Conservation (phyloP, 352 stramenopile genomes). For the Phytophthora gonapodyides region DNA sequence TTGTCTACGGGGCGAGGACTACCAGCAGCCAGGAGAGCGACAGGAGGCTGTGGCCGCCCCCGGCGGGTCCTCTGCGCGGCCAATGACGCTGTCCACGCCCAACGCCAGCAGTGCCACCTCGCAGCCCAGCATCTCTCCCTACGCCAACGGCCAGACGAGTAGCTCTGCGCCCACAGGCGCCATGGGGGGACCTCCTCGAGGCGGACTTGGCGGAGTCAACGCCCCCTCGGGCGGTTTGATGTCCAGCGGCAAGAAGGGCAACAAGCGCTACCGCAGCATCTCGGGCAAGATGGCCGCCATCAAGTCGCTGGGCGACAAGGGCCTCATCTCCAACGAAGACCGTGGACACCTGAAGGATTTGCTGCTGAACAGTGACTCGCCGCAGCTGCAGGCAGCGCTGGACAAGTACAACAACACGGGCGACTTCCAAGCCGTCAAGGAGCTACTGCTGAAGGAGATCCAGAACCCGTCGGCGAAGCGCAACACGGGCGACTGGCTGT, state of each 20-base stretch:
- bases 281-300: slow-evolving; percentile 85
- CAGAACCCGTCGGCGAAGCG: slow-evolving; percentile 70
- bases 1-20: slow-evolving; percentile 72
- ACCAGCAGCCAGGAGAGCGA: slow-evolving; percentile 47
- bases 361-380: slow-evolving; percentile 79
- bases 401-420: slow-evolving; percentile 81
- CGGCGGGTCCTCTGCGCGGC: slow-evolving; percentile 15
- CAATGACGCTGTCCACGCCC: slow-evolving; percentile 29
- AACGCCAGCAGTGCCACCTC: slow-evolving; percentile 16
- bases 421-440: slow-evolving; percentile 75
- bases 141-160: slow-evolving; percentile 21
- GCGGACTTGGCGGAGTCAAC: slow-evolving; percentile 12
- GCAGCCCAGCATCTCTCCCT: slow-evolving; percentile 36
- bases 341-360: slow-evolving; percentile 76
- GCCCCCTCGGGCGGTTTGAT: slow-evolving; percentile 36
- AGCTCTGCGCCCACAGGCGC: slow-evolving; percentile 18
- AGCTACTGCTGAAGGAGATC: slow-evolving; percentile 67
- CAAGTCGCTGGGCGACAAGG: slow-evolving; percentile 76
- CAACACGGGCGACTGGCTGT: slow-evolving; percentile 72
- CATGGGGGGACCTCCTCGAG: slow-evolving; percentile 26
- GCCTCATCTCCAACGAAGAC: slow-evolving; percentile 71
- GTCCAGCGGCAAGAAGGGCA: slow-evolving; percentile 59
- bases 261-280: slow-evolving; percentile 78
- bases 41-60: slow-evolving; percentile 2
- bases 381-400: slow-evolving; percentile 72